Conservation (phyloP, 441 rosid species). For the Pelargonium cotyledonis region DNA sequence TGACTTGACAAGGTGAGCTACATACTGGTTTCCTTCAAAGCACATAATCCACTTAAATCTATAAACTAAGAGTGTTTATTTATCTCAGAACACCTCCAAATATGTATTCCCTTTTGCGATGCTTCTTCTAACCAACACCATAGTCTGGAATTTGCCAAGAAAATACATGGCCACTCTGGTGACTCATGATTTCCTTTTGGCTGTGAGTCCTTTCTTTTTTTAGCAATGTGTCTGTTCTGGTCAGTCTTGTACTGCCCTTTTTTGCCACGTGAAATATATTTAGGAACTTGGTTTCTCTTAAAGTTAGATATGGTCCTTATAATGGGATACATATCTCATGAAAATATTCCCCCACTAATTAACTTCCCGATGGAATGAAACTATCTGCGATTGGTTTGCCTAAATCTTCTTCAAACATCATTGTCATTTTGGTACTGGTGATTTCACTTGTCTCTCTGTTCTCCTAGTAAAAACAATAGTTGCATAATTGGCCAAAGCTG, state of each 20-base stretch:
- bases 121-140: neutral
- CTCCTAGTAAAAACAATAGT: neutral
- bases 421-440: neutral
- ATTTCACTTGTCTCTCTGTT: slow-evolving; percentile 1
- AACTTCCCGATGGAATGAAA: neutral
- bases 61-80: neutral
- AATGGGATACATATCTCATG: neutral
- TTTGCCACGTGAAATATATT: slow-evolving; percentile 6
- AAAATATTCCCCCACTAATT: slow-evolving; percentile 5
- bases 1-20: neutral
- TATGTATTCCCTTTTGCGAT: neutral
- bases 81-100: slow-evolving; percentile 3
- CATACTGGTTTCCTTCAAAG: neutral
- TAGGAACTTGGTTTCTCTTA: neutral
- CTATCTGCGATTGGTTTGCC: no score
- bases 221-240: slow-evolving; percentile 12
- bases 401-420: neutral
- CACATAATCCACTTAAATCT: slow-evolving; percentile 6
- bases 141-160: slow-evolving; percentile 10
- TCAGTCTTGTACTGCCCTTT: slow-evolving; percentile 31
- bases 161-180: neutral
- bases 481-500: neutral
- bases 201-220: neutral
- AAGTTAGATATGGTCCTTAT: slow-evolving; percentile 7
- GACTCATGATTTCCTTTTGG: neutral